These are phyloP conservation scores for Syncephalastrum monosporum DNA, from an alignment of 371 early-diverging fungal genomes.

Conservation along the genomic window DNA sequence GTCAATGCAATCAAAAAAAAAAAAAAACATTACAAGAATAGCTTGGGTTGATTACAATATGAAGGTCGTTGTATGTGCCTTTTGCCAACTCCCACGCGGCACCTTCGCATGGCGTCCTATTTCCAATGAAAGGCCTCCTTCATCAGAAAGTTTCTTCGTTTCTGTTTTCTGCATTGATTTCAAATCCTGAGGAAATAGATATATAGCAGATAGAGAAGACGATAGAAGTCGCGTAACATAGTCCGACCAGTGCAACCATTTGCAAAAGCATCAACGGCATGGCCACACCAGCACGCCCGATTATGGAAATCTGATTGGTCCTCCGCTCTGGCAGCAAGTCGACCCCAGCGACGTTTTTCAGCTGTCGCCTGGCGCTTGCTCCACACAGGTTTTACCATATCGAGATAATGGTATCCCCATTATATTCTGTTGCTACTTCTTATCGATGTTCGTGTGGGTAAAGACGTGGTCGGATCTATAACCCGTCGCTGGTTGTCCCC, in stretches of 20 bases:
- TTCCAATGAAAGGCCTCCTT: no score
- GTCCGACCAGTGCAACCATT: no score
- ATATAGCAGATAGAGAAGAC: not conserved
- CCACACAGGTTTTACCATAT: conserved; percentile 14
- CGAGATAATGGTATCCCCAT: not conserved
- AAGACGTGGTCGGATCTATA: conserved; percentile 1
- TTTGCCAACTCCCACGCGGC: conserved; percentile 1
- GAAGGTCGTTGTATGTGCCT: not conserved
- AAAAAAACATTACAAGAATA: not conserved
- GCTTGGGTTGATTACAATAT: no score
- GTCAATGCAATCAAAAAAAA: not conserved
- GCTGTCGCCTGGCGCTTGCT: conserved; percentile 3
- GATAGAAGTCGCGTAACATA: not conserved
- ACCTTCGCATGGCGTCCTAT: no score
- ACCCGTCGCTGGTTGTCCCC: not conserved
- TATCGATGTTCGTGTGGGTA: conserved; percentile 4
- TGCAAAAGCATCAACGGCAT: no score
- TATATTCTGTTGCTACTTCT: conserved; percentile 1
- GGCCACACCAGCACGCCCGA: no score
- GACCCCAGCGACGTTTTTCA: not conserved
- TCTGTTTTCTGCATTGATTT: not conserved
- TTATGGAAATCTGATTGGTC: conserved; percentile 3
- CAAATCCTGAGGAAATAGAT: not conserved
- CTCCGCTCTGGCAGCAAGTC: not conserved
- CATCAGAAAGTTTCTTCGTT: not conserved